These are phyloP conservation scores for Limnomonas spitsbergensis DNA, from an alignment of 139 green algal genomes.

Conservation along the genomic window DNA sequence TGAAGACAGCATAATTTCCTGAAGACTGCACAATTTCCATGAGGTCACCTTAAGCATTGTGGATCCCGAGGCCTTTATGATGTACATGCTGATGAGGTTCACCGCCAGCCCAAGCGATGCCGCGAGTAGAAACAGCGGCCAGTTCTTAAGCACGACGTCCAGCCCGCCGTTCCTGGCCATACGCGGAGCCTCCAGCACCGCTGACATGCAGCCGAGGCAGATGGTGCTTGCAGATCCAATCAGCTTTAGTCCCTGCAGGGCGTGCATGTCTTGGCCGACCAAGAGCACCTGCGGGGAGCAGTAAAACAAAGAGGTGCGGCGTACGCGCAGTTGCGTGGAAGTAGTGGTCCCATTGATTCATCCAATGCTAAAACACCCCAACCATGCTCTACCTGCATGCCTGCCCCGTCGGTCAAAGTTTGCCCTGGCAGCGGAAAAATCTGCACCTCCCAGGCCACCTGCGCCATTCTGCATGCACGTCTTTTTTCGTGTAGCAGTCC, in stretches of 20 bases:
- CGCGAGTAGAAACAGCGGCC: slow-evolving; percentile 18
- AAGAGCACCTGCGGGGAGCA: slow-evolving; percentile 28
- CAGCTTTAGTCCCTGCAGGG: slow-evolving; percentile 34
- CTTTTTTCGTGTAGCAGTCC: no score
- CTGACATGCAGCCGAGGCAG: slow-evolving; percentile 16
- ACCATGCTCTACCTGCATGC: no score
- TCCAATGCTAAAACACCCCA: no score
- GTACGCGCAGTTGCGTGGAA: no score
- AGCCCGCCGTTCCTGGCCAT: slow-evolving; percentile 19
- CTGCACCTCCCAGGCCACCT: no score
- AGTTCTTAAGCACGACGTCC: slow-evolving; percentile 6
- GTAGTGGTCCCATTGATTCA: no score
- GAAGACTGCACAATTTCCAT: no score
- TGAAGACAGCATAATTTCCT: no score
- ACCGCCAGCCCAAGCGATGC: slow-evolving; percentile 28
- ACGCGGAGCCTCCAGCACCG: slow-evolving; percentile 14
- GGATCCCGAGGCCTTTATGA: slow-evolving; percentile 31
- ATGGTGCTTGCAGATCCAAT: slow-evolving; percentile 26
- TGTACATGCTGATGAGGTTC: slow-evolving; percentile 26
- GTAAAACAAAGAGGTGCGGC: no score
- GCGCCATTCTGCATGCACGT: no score
- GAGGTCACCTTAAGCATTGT: slow-evolving; percentile 24
- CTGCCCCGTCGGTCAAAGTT: no score
- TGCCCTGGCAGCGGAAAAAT: no score
- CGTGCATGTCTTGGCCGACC: slow-evolving; percentile 31